A percentile compares a stretch with the other conserved stretches of the same genome.
Evolutionary conservation across 2,329 filamentous ascomycete genomes (phyloP).

Genomic region (Endoconidiophora polonica): DNA sequence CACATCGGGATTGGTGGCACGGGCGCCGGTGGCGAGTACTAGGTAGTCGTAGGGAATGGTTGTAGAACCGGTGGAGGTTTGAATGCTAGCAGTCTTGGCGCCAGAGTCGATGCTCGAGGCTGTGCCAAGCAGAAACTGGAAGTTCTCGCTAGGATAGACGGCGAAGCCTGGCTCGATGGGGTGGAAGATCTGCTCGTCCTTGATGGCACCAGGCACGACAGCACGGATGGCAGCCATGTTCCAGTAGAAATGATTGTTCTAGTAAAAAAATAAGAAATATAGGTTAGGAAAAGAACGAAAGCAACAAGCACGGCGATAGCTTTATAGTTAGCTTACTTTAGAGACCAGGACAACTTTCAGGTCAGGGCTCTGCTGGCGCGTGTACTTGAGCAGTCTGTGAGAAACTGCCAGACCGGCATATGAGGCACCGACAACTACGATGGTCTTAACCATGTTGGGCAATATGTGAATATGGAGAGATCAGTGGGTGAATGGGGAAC

Average conservation of each 20-base stretch:
- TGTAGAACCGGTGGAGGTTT: conserved; percentile 17
- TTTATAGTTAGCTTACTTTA: conserved; percentile 25
- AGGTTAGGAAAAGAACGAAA: not conserved
- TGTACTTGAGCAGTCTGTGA: conserved; percentile 38
- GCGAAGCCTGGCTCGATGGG: conserved; percentile 32
- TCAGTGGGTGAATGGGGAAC: not conserved
- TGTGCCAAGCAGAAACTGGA: conserved; percentile 35
- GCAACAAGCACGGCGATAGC: not conserved
- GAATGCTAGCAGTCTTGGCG: conserved; percentile 23
- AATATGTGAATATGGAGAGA: not conserved
- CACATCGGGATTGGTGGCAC: conserved; percentile 22
- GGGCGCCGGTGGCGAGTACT: conserved; percentile 39
- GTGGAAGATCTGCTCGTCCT: conserved; percentile 32
- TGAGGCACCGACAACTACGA: conserved; percentile 38
- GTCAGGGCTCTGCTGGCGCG: conserved; percentile 26
- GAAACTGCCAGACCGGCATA: conserved; percentile 36
- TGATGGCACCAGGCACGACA: conserved; percentile 32
- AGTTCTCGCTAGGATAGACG: conserved; percentile 31
- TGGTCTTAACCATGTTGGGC: conserved; percentile 30
- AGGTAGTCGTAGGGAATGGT: conserved; percentile 36
- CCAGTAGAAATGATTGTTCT: conserved; percentile 44
- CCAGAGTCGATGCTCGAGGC: conserved; percentile 26
- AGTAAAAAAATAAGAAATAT: not conserved
- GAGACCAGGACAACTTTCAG: conserved; percentile 39
- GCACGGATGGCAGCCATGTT: conserved; percentile 39